A percentile compares a stretch with the other conserved stretches of the same genome.
These are phyloP conservation scores for Microsporum ferrugineum DNA, from an alignment of 2,329 filamentous ascomycete species.

Conservation along the genomic window DNA sequence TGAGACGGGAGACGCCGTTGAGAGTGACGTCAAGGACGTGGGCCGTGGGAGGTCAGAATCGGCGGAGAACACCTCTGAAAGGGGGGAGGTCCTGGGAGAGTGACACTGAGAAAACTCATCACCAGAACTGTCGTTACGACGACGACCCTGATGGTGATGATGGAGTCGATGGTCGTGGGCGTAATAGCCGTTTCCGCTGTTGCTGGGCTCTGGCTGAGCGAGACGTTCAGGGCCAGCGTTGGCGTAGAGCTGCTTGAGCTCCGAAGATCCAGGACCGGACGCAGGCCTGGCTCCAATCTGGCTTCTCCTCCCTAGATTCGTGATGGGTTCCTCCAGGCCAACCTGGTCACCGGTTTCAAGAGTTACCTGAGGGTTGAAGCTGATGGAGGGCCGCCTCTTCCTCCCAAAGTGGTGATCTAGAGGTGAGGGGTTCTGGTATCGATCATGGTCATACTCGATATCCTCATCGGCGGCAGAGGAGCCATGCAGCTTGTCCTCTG, in stretches of 20 bases:
- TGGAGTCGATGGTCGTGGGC: neutral
- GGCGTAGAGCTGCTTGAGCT: neutral
- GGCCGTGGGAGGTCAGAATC: constrained; percentile 26
- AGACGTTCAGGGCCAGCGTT: neutral
- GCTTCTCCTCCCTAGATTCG: constrained; percentile 1
- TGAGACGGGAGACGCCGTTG: constrained; percentile 31
- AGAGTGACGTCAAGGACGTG: constrained; percentile 35
- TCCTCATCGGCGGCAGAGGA: constrained; percentile 16
- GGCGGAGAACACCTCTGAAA: constrained; percentile 10
- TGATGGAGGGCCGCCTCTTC: constrained; percentile 32
- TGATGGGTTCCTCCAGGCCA: constrained; percentile 30
- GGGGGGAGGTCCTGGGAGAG: constrained; percentile 3
- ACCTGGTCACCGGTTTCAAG: constrained; percentile 31
- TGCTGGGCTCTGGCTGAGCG: neutral
- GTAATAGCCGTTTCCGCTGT: neutral
- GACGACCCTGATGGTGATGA: neutral
- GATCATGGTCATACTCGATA: constrained; percentile 22
- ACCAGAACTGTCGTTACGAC: neutral
- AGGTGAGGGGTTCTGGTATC: constrained; percentile 28
- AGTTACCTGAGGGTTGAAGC: constrained; percentile 32
- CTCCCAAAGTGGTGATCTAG: constrained; percentile 32
- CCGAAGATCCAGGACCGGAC: neutral
- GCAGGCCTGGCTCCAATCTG: neutral
- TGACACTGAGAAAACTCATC: constrained; percentile 1
- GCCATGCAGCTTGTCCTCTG: constrained; percentile 22